A percentile compares a stretch with the other conserved stretches of the same genome.
These are phyloP conservation scores for Hypoxylon cercidicola DNA, from an alignment of 495 filamentous ascomycete genomes.

Conservation along the genomic window DNA sequence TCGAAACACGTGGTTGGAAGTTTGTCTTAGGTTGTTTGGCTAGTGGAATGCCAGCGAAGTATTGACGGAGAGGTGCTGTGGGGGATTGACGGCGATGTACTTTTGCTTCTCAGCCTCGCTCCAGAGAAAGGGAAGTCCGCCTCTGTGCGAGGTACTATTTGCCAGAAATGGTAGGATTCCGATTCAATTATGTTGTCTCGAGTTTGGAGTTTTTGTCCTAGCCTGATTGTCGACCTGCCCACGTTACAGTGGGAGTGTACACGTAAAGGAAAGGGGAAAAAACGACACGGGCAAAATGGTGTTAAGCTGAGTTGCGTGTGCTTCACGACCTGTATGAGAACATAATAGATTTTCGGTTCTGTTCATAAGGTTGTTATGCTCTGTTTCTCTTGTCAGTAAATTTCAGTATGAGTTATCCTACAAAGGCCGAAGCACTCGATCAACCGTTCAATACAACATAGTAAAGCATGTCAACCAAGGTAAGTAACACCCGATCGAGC, in stretches of 20 bases:
- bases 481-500: too few species aligned
- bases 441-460: too few species aligned
- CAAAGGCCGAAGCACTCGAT: too few species aligned
- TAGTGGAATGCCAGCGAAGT: conserved; percentile 12
- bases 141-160: conserved; percentile 12
- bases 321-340: conserved; percentile 40
- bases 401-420: too few species aligned
- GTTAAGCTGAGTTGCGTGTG: conserved; percentile 14
- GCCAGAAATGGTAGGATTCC: conserved; percentile 8
- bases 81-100: conserved; percentile 12
- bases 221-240: not conserved
- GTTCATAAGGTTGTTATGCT: not conserved
- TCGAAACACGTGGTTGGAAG: conserved; percentile 5
- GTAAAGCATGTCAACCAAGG: too few species aligned
- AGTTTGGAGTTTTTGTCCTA: conserved; percentile 14
- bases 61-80: conserved; percentile 5
- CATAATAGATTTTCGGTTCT: conserved; percentile 36
- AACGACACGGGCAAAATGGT: conserved; percentile 22
- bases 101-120: conserved; percentile 24
- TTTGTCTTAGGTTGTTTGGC: conserved; percentile 13
- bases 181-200: conserved; percentile 18
- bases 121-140: conserved; percentile 5
- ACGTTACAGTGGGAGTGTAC: conserved; percentile 18
- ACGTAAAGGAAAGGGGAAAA: conserved; percentile 21
- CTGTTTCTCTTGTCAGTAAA: not conserved